Conservation (phyloP, 139 green algal genomes). For the Volvox africanus region DNA sequence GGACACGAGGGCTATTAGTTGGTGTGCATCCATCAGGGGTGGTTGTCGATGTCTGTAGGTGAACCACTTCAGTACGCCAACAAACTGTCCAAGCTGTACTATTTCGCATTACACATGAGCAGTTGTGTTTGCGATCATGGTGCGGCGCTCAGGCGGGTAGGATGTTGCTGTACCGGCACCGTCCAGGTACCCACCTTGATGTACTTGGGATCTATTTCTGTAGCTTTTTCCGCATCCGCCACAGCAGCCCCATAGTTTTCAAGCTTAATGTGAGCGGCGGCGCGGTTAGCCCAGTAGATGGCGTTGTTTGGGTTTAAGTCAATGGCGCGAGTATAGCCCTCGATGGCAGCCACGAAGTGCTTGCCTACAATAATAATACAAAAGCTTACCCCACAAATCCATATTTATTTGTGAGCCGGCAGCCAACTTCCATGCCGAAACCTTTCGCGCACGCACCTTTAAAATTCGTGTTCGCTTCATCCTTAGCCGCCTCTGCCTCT, state of each 20-base stretch:
- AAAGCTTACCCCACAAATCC: background rate
- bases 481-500: constrained; percentile 61
- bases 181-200: constrained; percentile 77
- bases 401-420: background rate
- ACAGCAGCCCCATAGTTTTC: constrained; percentile 95
- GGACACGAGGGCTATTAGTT: no score
- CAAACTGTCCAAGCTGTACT: no score
- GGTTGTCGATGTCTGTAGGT: no score
- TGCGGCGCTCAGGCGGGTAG: no score
- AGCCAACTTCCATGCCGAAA: background rate
- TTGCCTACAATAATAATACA: constrained; percentile 72
- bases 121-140: no score
- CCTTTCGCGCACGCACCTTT: constrained; percentile 54
- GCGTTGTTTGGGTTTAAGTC: constrained; percentile 79
- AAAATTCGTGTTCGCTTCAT: constrained; percentile 68
- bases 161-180: background rate
- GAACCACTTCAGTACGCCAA: no score
- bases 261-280: constrained; percentile 87
- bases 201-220: constrained; percentile 89
- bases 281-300: constrained; percentile 90
- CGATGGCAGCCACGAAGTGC: constrained; percentile 86
- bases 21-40: no score
- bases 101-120: no score
- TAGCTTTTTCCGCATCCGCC: constrained; percentile 87
- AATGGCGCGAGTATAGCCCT: constrained; percentile 89